Evolutionary conservation across 768 basidiomycete genomes (phyloP).

Genomic region (Podaxis mareebaensis): DNA sequence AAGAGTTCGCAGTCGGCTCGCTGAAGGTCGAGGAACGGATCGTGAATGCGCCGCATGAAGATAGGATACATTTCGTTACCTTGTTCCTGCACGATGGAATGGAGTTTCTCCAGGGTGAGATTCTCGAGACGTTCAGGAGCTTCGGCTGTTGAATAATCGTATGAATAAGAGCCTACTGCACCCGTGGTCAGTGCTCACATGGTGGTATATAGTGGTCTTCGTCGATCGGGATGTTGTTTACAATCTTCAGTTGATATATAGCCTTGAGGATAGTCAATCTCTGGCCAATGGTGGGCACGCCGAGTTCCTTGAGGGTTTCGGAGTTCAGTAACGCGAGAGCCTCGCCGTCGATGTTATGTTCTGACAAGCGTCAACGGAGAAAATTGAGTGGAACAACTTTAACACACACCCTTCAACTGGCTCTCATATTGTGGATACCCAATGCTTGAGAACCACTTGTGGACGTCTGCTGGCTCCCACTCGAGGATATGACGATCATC

Average conservation of each 20-base stretch:
- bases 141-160: constrained; percentile 27
- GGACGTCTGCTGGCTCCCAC: constrained; percentile 81
- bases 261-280: constrained; percentile 89
- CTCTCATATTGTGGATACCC: constrained; percentile 86
- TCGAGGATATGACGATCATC: constrained; percentile 48
- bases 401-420: constrained; percentile 70
- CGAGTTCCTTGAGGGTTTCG: constrained; percentile 84
- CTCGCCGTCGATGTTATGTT: constrained; percentile 92
- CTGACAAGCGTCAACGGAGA: constrained; percentile 30
- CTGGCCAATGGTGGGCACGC: constrained; percentile 89
- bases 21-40: constrained; percentile 36
- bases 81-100: constrained; percentile 71
- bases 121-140: constrained; percentile 33
- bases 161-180: background rate
- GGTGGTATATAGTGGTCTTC: constrained; percentile 86
- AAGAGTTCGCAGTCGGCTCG: constrained; percentile 62
- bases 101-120: constrained; percentile 65
- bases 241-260: constrained; percentile 86
- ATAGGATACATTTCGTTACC: constrained; percentile 40
- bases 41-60: constrained; percentile 1
- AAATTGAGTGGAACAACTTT: constrained; percentile 17
- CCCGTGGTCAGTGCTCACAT: constrained; percentile 49
- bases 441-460: constrained; percentile 71
- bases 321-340: constrained; percentile 81
- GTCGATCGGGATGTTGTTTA: constrained; percentile 80